Base-by-base conservation (phyloP, 2,329 filamentous ascomycete species). In the Monosporascus sp. region DNA sequence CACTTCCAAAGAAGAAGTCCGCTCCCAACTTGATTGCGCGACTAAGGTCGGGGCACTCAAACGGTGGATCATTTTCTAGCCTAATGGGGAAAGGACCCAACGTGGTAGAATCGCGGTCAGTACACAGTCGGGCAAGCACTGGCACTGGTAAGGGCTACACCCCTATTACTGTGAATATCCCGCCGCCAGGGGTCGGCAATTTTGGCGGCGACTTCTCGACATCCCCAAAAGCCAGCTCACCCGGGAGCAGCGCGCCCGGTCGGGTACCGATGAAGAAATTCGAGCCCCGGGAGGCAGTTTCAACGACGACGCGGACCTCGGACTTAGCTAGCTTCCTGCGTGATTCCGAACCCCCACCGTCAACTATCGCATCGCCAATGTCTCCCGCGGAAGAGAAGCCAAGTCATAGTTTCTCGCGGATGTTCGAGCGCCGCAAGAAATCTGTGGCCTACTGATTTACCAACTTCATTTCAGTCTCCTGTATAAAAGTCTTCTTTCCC, bases 291-390 rank as follows among this genome's bases (percentile, higher is more conserved):
- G 81, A 84, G 5, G 71, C 80, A 3, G 70, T 73, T 37, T 65
- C 68, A n/a, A 59, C 68, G 3, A 69, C 67, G 7, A 71, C 70
- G n/a, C 70, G 73, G 46, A 91, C 86, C 2, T 79, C 81, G 19
- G 88, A 91, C 49, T 71, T 93, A 45, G 88, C 89, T 1, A 83
- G 84, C 50, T 93, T 93, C 67, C 72, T 94, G 34, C 82, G 80
- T 51, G 83, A 84, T 62, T 88, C 86, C 16, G 85, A 78, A 36
- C 87, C 88, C 3, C 84, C 86, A 2, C 75, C 77, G 16, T 58
- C 64, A 2, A 62, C 69, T 24, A 59, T 66, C 26, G 54, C 61
- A 16, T 57, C 63, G 2, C 61, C 63, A 7, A 54, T 64, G n/a
- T 65, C 67, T 22, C 61, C 61, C 8, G 50, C 63, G 1, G 67